Conservation (phyloP, 129 eudicot genomes). For the Erigeron canadensis region DNA sequence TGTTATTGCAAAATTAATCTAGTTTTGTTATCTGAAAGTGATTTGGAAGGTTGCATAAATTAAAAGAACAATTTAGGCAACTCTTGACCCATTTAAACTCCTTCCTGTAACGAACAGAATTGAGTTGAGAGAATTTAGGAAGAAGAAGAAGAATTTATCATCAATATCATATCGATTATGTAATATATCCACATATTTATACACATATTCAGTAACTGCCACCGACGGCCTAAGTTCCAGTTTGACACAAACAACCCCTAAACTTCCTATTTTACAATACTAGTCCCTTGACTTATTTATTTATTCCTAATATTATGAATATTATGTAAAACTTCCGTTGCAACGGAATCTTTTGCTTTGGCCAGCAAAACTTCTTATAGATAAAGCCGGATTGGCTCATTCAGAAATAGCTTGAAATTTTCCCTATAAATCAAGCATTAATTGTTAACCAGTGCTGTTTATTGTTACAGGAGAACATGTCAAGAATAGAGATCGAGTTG, state of each 20-base stretch:
- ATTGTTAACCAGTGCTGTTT: not conserved
- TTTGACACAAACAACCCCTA: no score
- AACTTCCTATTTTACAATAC: no score
- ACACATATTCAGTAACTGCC: no score
- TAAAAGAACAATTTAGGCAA: not conserved
- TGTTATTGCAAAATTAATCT: not conserved
- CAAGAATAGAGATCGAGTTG: slow-evolving; percentile 59
- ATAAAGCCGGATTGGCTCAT: not conserved
- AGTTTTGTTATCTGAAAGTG: not conserved
- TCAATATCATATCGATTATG: no score
- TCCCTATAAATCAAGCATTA: not conserved
- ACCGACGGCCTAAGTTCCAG: no score
- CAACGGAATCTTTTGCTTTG: not conserved
- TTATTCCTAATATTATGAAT: no score
- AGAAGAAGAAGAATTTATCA: no score
- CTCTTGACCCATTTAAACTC: not conserved
- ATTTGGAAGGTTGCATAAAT: not conserved
- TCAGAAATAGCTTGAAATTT: not conserved
- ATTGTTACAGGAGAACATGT: slow-evolving; percentile 68
- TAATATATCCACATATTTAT: no score
- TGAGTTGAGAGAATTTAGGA: no score
- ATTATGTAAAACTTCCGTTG: no score
- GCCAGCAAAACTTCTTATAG: not conserved
- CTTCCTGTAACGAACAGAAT: no score
- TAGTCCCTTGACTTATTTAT: no score